phyloP scores from a whole-genome alignment of 768 basidiomycete species.

The Holtermannia corniformis region DNA sequence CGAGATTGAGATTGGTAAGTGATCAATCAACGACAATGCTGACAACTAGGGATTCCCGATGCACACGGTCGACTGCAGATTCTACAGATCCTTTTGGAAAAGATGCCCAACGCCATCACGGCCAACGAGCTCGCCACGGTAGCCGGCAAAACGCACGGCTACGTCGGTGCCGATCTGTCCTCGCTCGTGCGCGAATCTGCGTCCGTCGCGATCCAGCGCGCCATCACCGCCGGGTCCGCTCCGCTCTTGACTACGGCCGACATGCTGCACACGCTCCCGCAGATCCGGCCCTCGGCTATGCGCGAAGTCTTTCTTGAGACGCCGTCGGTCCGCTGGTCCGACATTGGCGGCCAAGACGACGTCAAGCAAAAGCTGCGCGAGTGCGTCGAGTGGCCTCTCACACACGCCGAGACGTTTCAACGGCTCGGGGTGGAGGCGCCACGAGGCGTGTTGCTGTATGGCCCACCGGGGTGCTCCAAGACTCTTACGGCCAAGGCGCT shows the following conservation, averaged over 20 bases:
- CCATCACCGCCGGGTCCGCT: constrained; percentile 44
- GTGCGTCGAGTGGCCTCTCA: constrained; percentile 88
- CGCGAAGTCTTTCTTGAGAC: constrained; percentile 84
- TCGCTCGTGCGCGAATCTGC: constrained; percentile 90
- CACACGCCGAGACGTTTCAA: constrained; percentile 74
- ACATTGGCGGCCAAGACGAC: constrained; percentile 75
- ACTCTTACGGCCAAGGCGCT: constrained; percentile 85
- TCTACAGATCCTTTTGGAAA: constrained; percentile 68
- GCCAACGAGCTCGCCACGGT: constrained; percentile 55
- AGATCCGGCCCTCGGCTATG: constrained; percentile 85
- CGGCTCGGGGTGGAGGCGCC: constrained; percentile 81
- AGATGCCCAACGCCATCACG: constrained; percentile 66
- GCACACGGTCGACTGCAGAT: constrained; percentile 74
- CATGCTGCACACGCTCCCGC: constrained; percentile 60
- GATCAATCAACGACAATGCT: neutral
- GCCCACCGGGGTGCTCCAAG: constrained; percentile 96
- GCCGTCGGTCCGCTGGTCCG: constrained; percentile 68
- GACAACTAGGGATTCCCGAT: constrained; percentile 67
- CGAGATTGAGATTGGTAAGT: constrained; percentile 84
- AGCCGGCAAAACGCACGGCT: constrained; percentile 74
- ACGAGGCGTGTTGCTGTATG: constrained; percentile 81
- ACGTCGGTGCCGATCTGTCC: constrained; percentile 90
- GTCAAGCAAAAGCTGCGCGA: constrained; percentile 81
- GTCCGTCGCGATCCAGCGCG: constrained; percentile 79
- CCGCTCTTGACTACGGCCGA: constrained; percentile 51